phyloP scores from a whole-genome alignment of 371 early-diverging fungal species.

The Saksenaea oblongispora region DNA sequence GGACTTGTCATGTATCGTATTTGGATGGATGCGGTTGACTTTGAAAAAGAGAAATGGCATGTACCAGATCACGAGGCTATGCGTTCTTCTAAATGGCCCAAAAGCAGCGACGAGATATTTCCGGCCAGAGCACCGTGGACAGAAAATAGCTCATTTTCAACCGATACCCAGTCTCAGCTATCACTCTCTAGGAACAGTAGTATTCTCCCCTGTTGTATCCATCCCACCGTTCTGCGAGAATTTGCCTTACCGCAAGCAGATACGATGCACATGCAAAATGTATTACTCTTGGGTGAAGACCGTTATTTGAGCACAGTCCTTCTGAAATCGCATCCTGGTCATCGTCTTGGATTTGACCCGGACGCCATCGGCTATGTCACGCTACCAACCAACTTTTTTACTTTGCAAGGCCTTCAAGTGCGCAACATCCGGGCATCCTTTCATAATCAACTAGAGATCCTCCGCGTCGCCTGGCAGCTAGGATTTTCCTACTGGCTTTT shows the following conservation, averaged over 20 bases:
- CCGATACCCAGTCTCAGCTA: slow-evolving; percentile 27
- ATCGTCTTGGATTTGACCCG: slow-evolving; percentile 52
- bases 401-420: slow-evolving; percentile 37
- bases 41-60: not conserved
- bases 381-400: slow-evolving; percentile 36
- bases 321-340: slow-evolving; percentile 38
- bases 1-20: slow-evolving; percentile 49
- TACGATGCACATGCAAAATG: slow-evolving; percentile 50
- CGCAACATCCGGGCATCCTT: slow-evolving; percentile 39
- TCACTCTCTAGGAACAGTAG: slow-evolving; percentile 25
- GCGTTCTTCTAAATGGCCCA: slow-evolving; percentile 27
- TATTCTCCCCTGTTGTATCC: slow-evolving; percentile 41
- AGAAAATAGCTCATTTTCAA: not conserved
- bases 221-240: slow-evolving; percentile 48
- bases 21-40: slow-evolving; percentile 31
- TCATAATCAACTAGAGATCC: slow-evolving; percentile 42
- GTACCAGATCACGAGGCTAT: not conserved
- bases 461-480: slow-evolving; percentile 34
- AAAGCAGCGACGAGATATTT: slow-evolving; percentile 41
- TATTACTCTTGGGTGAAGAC: slow-evolving; percentile 49
- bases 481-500: slow-evolving; percentile 45
- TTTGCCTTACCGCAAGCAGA: slow-evolving; percentile 34
- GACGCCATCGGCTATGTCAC: slow-evolving; percentile 47
- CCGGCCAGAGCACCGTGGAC: slow-evolving; percentile 21
- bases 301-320: slow-evolving; percentile 37